Evolutionary conservation across 371 early-diverging fungal genomes (phyloP).

Genomic region (Saksenaea vasiformis): DNA sequence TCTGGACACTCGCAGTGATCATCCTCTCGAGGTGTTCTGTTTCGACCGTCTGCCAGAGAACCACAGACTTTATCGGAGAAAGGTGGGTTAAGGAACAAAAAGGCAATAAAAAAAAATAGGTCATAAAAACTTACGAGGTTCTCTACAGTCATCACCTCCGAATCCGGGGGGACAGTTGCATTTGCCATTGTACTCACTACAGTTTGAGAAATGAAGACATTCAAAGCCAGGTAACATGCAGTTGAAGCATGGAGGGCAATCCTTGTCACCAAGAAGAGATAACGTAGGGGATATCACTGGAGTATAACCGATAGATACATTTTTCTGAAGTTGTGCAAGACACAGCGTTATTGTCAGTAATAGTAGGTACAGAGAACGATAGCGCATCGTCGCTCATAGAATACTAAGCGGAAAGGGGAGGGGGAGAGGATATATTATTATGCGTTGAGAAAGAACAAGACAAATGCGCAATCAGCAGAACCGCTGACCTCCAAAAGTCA

Average conservation of each 20-base stretch:
- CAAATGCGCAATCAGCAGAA: not conserved
- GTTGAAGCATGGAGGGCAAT: slow-evolving; percentile 87
- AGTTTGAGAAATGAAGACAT: slow-evolving; percentile 81
- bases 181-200: slow-evolving; percentile 76
- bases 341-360: not conserved
- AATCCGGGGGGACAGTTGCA: slow-evolving; percentile 88
- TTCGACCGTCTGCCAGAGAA: slow-evolving; percentile 63
- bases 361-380: slow-evolving; percentile 4
- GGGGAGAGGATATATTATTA: not conserved
- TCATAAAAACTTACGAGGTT: slow-evolving; percentile 61
- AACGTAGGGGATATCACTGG: not conserved
- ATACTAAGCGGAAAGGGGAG: not conserved
- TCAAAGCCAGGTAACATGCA: slow-evolving; percentile 74
- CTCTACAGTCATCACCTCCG: slow-evolving; percentile 86
- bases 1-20: slow-evolving; percentile 76
- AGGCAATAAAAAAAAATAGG: not conserved
- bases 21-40: slow-evolving; percentile 61
- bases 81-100: not conserved
- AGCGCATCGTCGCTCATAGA: slow-evolving; percentile 7
- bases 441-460: not conserved
- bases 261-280: slow-evolving; percentile 25
- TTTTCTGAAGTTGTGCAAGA: not conserved
- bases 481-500: not conserved
- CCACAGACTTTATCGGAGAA: slow-evolving; percentile 57
- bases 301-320: not conserved